Percentiles rank a stretch among this genome's conserved stretches.
Evolutionary conservation across 2,329 filamentous ascomycete species (phyloP).

Genomic region (Exserohilum turcica): DNA sequence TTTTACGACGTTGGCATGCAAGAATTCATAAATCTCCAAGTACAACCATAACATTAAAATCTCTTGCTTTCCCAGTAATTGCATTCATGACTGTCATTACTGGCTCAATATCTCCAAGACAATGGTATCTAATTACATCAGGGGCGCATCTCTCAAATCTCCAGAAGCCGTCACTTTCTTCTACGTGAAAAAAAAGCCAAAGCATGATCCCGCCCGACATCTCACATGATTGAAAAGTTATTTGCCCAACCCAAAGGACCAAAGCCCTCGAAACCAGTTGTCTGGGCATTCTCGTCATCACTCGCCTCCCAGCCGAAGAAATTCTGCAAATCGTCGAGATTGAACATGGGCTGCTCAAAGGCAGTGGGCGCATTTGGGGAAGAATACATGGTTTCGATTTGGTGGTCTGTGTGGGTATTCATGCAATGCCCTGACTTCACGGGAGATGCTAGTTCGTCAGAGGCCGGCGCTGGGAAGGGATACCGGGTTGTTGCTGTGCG

Average conservation of each 20-base stretch:
- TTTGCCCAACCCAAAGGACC: constrained; percentile 39
- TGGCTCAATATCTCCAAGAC: too few relatives aligned
- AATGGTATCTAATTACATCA: too few relatives aligned
- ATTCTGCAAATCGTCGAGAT: constrained; percentile 40
- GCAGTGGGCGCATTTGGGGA: constrained; percentile 11
- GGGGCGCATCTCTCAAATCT: too few relatives aligned
- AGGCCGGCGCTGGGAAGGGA: constrained; percentile 14
- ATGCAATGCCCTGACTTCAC: constrained; percentile 12
- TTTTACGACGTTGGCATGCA: too few relatives aligned
- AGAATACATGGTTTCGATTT: constrained; percentile 18
- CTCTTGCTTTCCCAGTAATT: too few relatives aligned
- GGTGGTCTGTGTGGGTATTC: constrained; percentile 12
- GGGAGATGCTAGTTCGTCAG: constrained; percentile 6
- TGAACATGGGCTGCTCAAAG: constrained; percentile 37
- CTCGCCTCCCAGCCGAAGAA: constrained; percentile 41
- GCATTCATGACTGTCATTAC: too few relatives aligned
- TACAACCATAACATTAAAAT: too few relatives aligned
- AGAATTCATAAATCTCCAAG: too few relatives aligned
- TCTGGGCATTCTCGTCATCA: constrained; percentile 31
- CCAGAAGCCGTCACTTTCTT: too few relatives aligned
- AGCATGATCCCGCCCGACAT: too few relatives aligned
- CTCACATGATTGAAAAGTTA: constrained; percentile 34
- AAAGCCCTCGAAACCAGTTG: constrained; percentile 38
- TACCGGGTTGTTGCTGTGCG: constrained; percentile 16
- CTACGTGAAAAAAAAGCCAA: too few relatives aligned